These are phyloP conservation scores for Metschnikowia reukaufii DNA, from an alignment of 805 yeast genomes.

Conservation along the genomic window DNA sequence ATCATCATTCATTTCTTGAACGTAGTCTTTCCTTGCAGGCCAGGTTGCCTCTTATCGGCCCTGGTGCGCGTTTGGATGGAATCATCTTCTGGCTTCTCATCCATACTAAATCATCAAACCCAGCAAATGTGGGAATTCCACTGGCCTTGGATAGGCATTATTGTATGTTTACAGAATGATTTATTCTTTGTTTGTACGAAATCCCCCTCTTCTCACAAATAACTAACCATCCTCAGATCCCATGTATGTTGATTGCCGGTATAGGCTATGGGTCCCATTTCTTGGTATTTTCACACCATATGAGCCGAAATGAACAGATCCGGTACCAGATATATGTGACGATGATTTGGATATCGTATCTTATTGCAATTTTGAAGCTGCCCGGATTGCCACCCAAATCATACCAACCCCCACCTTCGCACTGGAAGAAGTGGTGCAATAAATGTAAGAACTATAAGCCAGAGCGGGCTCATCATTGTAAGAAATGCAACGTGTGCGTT, in stretches of 20 bases:
- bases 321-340: conserved; percentile 48
- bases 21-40: too few species aligned
- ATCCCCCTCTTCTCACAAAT: not conserved
- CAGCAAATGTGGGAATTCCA: conserved; percentile 21
- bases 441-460: conserved; percentile 78
- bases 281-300: conserved; percentile 50
- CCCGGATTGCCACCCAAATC: conserved; percentile 69
- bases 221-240: conserved; percentile 49
- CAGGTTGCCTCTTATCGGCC: too few species aligned
- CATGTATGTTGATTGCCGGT: conserved; percentile 53
- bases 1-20: too few species aligned
- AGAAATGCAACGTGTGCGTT: conserved; percentile 72
- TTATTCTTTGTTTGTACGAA: not conserved
- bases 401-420: conserved; percentile 43
- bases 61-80: not conserved
- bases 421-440: conserved; percentile 69
- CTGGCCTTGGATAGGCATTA: conserved; percentile 22
- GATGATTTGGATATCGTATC: conserved; percentile 74
- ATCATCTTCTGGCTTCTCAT: not conserved
- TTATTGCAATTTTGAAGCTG: conserved; percentile 58
- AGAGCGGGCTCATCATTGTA: conserved; percentile 84
- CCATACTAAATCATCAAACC: not conserved
- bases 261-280: conserved; percentile 65
- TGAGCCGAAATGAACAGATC: conserved; percentile 40
- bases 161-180: conserved; percentile 12